These are phyloP conservation scores for Nakaseomyces delphensis DNA, from an alignment of 1,139 yeast genomes.

Conservation along the genomic window DNA sequence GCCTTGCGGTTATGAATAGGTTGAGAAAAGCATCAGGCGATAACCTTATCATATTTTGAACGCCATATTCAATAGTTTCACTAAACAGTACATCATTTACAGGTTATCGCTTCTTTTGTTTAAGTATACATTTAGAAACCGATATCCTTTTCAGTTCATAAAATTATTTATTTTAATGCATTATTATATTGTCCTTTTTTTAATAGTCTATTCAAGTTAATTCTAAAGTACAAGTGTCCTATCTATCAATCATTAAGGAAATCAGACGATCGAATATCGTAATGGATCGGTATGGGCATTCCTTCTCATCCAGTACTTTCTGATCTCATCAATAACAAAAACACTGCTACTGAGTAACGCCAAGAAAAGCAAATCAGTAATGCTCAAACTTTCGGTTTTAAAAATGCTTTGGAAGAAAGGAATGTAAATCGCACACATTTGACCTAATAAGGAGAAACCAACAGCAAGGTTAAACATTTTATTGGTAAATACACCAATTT, in stretches of 20 bases:
- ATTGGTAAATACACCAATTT: constrained; percentile 64
- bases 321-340: constrained; percentile 72
- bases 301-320: constrained; percentile 42
- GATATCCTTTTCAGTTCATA: neutral
- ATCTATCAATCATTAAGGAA: too few relatives aligned
- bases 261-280: constrained; percentile 24
- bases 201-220: constrained; percentile 5
- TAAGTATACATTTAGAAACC: too few relatives aligned
- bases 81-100: too few relatives aligned
- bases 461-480: constrained; percentile 91
- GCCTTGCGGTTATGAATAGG: constrained; percentile 91
- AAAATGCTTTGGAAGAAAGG: constrained; percentile 87
- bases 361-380: constrained; percentile 60
- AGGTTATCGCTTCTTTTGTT: too few relatives aligned
- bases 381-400: constrained; percentile 81
- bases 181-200: constrained; percentile 3
- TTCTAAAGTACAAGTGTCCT: constrained; percentile 3
- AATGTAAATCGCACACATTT: constrained; percentile 81
- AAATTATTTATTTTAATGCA: constrained; percentile 2
- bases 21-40: constrained; percentile 75
- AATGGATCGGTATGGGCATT: constrained; percentile 14
- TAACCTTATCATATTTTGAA: constrained; percentile 28
- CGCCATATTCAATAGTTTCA: too few relatives aligned
- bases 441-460: constrained; percentile 84
- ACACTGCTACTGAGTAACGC: constrained; percentile 64